phyloP scores from a whole-genome alignment of 257 asterid genomes.

The Jacaranda copaia region DNA sequence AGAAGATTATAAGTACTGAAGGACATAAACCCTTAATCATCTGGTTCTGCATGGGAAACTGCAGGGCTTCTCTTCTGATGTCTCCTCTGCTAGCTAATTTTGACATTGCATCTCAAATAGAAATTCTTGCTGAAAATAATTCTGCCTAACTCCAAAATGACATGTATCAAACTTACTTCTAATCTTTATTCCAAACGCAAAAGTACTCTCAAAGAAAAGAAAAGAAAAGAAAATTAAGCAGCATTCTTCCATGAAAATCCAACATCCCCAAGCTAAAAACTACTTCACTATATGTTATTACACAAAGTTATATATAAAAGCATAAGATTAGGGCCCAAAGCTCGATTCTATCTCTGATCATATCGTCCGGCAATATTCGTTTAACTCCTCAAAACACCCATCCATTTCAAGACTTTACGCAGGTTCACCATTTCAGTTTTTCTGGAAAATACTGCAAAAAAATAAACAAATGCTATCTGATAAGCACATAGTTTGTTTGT shows the following conservation, averaged over 20 bases:
- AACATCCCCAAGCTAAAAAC: not conserved
- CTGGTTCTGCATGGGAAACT: no score
- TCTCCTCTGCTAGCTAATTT: no score
- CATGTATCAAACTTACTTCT: not conserved
- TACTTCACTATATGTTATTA: not conserved
- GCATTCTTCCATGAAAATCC: not conserved
- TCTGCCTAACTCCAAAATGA: not conserved
- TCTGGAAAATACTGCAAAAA: conserved; percentile 61
- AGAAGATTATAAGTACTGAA: no score
- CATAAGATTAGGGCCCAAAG: no score
- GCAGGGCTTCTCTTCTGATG: no score
- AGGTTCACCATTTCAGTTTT: conserved; percentile 59
- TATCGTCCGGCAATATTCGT: not conserved
- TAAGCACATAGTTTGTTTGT: no score
- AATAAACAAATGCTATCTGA: not conserved
- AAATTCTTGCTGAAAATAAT: no score
- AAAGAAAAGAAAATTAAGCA: not conserved
- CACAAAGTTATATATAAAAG: not conserved
- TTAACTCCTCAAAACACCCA: not conserved
- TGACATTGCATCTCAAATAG: no score
- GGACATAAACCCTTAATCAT: no score
- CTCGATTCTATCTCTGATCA: not conserved
- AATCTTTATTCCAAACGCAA: not conserved
- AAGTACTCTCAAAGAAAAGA: not conserved
- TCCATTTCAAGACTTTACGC: not conserved